These are phyloP conservation scores for Vararia minispora DNA, from an alignment of 768 basidiomycete genomes.

Conservation along the genomic window DNA sequence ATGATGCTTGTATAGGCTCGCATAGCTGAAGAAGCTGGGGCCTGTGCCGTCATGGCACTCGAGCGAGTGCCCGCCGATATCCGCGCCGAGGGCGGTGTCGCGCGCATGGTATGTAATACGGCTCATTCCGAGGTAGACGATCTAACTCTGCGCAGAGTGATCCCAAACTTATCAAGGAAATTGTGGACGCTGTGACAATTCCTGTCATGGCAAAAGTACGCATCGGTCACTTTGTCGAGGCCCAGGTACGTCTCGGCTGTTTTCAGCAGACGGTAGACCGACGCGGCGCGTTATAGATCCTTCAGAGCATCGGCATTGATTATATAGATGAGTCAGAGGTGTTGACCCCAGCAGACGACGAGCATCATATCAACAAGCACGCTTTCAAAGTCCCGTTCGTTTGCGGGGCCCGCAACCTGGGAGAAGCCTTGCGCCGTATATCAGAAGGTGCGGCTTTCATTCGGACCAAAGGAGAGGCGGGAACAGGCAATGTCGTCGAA, in stretches of 20 bases:
- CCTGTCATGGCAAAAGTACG: conserved; percentile 96
- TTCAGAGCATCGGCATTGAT: conserved; percentile 90
- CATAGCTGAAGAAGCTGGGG: conserved; percentile 95
- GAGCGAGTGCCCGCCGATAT: conserved; percentile 96
- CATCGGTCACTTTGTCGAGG: conserved; percentile 97
- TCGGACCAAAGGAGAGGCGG: conserved; percentile 92
- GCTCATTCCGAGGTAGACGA: neutral
- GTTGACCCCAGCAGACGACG: conserved; percentile 91
- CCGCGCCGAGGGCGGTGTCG: conserved; percentile 83
- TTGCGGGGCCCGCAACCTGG: conserved; percentile 89
- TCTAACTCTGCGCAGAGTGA: conserved; percentile 50
- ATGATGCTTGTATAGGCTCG: conserved; percentile 47
- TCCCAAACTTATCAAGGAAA: conserved; percentile 93
- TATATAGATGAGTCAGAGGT: conserved; percentile 96
- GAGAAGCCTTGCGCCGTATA: conserved; percentile 92
- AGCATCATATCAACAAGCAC: conserved; percentile 96
- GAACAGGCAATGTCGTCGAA: conserved; percentile 84
- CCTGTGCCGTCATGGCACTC: conserved; percentile 96
- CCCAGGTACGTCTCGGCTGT: conserved; percentile 44
- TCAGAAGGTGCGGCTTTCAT: conserved; percentile 98
- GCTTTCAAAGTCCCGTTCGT: conserved; percentile 93
- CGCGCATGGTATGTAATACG: conserved; percentile 68
- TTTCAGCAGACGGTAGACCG: neutral
- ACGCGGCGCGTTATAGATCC: conserved; percentile 41
- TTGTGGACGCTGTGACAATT: conserved; percentile 89